phyloP scores from a whole-genome alignment of 2,329 filamentous ascomycete genomes.

The Clarireedia monteithiana region DNA sequence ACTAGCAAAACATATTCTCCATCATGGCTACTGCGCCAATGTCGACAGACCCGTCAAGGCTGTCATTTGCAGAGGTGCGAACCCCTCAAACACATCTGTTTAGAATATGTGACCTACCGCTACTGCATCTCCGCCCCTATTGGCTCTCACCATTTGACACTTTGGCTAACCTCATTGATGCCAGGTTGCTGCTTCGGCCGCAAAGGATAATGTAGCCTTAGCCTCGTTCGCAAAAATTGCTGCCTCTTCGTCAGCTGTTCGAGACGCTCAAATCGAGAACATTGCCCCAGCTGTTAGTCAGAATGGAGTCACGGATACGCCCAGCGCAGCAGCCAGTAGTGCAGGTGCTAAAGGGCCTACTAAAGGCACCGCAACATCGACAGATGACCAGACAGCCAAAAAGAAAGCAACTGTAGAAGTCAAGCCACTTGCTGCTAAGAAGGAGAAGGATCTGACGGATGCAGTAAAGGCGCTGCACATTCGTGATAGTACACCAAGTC shows the following conservation, averaged over 20 bases:
- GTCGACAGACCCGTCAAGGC: slow-evolving; percentile 44
- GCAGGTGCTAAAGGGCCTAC: slow-evolving; percentile 1
- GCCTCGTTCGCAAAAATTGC: slow-evolving; percentile 27
- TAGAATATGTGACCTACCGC: background rate
- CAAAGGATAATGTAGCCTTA: slow-evolving; percentile 32
- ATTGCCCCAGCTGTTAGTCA: slow-evolving; percentile 8
- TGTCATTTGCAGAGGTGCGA: slow-evolving; percentile 71
- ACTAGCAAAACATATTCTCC: slow-evolving; percentile 11
- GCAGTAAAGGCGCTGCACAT: slow-evolving; percentile 28
- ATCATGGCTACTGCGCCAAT: slow-evolving; percentile 40
- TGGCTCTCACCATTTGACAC: slow-evolving; percentile 6
- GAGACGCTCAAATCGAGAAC: slow-evolving; percentile 24
- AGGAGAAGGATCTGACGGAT: slow-evolving; percentile 24
- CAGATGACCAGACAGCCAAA: background rate
- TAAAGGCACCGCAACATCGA: slow-evolving; percentile 20
- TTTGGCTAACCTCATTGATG: slow-evolving; percentile 10
- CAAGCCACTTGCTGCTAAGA: slow-evolving; percentile 5
- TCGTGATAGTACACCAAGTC: slow-evolving; percentile 24
- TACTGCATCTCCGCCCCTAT: background rate
- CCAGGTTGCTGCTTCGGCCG: slow-evolving; percentile 43
- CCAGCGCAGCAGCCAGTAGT: slow-evolving; percentile 7
- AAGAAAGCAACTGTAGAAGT: background rate
- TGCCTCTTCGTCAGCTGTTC: slow-evolving; percentile 25
- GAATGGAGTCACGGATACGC: slow-evolving; percentile 8
- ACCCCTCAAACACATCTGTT: background rate